These are phyloP conservation scores for Apiospora phragmitis DNA, from an alignment of 2,329 filamentous ascomycete species.

Conservation along the genomic window DNA sequence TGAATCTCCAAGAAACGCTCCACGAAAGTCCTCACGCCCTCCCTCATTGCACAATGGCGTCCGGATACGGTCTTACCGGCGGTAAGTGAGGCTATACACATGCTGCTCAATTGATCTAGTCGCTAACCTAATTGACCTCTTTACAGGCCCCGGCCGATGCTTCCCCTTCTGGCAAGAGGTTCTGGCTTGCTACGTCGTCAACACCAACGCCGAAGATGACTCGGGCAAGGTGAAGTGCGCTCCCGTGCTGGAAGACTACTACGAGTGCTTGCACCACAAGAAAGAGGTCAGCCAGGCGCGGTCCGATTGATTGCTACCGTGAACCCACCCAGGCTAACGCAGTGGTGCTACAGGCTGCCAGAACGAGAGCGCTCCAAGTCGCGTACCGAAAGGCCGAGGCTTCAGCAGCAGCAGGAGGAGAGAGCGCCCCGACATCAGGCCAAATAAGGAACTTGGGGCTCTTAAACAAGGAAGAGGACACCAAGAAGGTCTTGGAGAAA, in stretches of 20 bases:
- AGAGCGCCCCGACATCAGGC: slow-evolving; percentile 78
- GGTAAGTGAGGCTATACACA: slow-evolving; percentile 57
- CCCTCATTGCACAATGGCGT: slow-evolving; percentile 60
- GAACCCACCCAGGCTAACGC: slow-evolving; percentile 15
- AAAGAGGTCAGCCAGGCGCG: slow-evolving; percentile 72
- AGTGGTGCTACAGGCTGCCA: slow-evolving; percentile 62
- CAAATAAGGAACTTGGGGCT: slow-evolving; percentile 87
- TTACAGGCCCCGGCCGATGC: slow-evolving; percentile 70
- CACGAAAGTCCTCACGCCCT: slow-evolving; percentile 6
- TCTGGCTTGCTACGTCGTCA: slow-evolving; percentile 96
- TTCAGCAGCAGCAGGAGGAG: slow-evolving; percentile 70
- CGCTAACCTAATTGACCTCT: slow-evolving; percentile 21
- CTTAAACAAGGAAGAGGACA: slow-evolving; percentile 80
- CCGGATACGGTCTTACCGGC: slow-evolving; percentile 79
- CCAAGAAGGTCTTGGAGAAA: slow-evolving; percentile 56
- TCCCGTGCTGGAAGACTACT: slow-evolving; percentile 90
- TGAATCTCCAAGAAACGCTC: slow-evolving; percentile 12
- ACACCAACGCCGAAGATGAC: slow-evolving; percentile 76
- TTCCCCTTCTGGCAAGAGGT: slow-evolving; percentile 99
- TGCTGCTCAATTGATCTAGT: slow-evolving; percentile 15
- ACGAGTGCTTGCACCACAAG: slow-evolving; percentile 97
- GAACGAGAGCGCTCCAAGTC: slow-evolving; percentile 75
- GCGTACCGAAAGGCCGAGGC: slow-evolving; percentile 82
- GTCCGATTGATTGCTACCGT: neutral
- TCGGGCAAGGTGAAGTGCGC: slow-evolving; percentile 86